phyloP scores from a whole-genome alignment of 768 basidiomycete species.

The Leccinum subtestaceum region DNA sequence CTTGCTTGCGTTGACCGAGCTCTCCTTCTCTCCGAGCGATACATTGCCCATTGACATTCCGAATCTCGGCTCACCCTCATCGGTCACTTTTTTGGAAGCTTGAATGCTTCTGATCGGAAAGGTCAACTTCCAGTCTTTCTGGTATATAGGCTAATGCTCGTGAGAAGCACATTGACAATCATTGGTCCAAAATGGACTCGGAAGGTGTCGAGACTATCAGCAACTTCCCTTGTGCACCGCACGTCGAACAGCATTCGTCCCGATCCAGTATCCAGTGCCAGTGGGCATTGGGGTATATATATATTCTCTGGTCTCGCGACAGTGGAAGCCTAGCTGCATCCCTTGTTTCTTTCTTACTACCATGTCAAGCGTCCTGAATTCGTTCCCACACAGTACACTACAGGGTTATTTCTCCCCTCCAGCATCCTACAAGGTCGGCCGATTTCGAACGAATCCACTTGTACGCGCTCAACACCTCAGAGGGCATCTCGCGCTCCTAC shows the following conservation, averaged over 20 bases:
- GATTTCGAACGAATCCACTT: constrained; percentile 4
- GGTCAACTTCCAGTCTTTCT: too few species aligned
- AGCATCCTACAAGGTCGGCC: neutral
- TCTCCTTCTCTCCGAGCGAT: neutral
- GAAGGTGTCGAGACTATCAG: too few species aligned
- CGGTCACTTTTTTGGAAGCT: too few species aligned
- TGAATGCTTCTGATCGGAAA: too few species aligned
- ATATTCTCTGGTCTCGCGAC: neutral
- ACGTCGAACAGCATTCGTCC: neutral
- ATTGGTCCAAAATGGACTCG: too few species aligned
- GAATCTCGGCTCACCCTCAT: too few species aligned
- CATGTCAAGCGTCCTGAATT: neutral
- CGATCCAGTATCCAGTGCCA: neutral
- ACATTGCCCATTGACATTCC: too few species aligned
- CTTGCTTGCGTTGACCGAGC: neutral
- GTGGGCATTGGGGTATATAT: neutral
- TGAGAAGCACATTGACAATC: too few species aligned
- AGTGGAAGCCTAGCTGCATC: neutral
- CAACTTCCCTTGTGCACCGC: neutral
- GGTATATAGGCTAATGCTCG: too few species aligned
- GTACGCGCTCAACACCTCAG: constrained; percentile 23
- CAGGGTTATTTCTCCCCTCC: neutral
- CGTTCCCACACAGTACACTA: neutral
- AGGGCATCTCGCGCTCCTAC: constrained; percentile 27
- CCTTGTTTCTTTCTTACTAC: neutral